These are phyloP conservation scores for Vanderwaltozyma polyspora DNA, from an alignment of 805 yeast genomes.

Conservation along the genomic window DNA sequence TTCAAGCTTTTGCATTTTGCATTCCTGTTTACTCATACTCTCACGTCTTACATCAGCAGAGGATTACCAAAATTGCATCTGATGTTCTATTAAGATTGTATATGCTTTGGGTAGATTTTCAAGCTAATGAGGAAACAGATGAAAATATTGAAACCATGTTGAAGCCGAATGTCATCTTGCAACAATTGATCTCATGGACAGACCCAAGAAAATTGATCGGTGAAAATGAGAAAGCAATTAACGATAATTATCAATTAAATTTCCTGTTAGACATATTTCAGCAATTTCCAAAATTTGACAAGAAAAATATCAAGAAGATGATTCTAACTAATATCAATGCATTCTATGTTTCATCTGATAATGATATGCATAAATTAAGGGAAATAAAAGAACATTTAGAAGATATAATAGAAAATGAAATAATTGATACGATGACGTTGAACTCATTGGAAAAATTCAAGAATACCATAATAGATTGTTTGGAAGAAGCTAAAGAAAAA, in stretches of 20 bases:
- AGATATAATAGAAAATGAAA: slow-evolving; percentile 23
- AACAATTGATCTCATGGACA: slow-evolving; percentile 74
- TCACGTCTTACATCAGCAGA: slow-evolving; percentile 56
- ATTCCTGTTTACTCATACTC: slow-evolving; percentile 81
- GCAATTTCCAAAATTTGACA: slow-evolving; percentile 35
- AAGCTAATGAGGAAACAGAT: slow-evolving; percentile 25
- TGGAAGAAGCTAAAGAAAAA: slow-evolving; percentile 8
- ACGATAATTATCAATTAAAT: slow-evolving; percentile 44
- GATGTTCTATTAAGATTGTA: slow-evolving; percentile 55
- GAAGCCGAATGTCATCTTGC: slow-evolving; percentile 44
- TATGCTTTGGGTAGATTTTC: slow-evolving; percentile 31
- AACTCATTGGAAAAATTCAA: slow-evolving; percentile 28
- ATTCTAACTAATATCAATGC: slow-evolving; percentile 41
- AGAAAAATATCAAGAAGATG: slow-evolving; percentile 43
- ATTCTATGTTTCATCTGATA: slow-evolving; percentile 31
- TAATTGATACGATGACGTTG: slow-evolving; percentile 25
- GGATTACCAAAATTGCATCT: slow-evolving; percentile 50
- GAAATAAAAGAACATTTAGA: slow-evolving; percentile 20
- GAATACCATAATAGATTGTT: slow-evolving; percentile 4
- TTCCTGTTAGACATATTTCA: slow-evolving; percentile 46
- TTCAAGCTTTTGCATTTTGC: slow-evolving; percentile 77
- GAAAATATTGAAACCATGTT: slow-evolving; percentile 17
- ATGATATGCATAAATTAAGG: slow-evolving; percentile 17
- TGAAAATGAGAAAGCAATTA: slow-evolving; percentile 31
- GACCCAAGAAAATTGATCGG: slow-evolving; percentile 61